phyloP scores from a whole-genome alignment of 176 grass and related monocot genomes.

The Puya raimondii region DNA sequence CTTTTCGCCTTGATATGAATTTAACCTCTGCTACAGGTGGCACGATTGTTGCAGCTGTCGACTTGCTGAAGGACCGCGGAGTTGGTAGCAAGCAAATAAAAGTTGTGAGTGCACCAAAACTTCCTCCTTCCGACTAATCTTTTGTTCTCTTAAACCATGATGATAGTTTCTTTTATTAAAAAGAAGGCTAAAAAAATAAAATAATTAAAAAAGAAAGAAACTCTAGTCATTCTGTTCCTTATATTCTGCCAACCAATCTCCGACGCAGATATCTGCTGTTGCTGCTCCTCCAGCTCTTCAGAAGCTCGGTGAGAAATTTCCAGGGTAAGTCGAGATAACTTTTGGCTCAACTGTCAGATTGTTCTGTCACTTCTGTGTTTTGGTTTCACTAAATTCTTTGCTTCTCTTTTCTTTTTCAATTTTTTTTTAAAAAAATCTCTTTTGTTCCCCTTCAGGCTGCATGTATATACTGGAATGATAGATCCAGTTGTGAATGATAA shows the following conservation, averaged over 20 bases:
- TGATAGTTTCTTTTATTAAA: too few species aligned
- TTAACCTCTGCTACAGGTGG: slow-evolving; percentile 59
- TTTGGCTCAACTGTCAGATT: not conserved
- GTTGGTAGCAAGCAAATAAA: slow-evolving; percentile 76
- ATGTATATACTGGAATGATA: slow-evolving; percentile 86
- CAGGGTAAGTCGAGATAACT: slow-evolving; percentile 42
- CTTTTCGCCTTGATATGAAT: not conserved
- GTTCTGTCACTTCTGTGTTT: not conserved
- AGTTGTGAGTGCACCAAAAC: slow-evolving; percentile 50
- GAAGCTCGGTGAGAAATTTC: slow-evolving; percentile 78
- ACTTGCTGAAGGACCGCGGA: slow-evolving; percentile 84
- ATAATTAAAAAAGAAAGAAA: too few species aligned
- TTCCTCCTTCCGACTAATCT: not conserved
- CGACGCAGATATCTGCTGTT: slow-evolving; percentile 75
- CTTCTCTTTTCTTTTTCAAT: not conserved
- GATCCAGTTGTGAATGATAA: slow-evolving; percentile 89
- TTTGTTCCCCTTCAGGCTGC: slow-evolving; percentile 35
- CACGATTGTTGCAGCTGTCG: slow-evolving; percentile 80
- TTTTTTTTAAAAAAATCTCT: too few species aligned
- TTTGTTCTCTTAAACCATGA: not conserved
- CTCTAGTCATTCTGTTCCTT: not conserved
- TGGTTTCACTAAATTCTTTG: not conserved
- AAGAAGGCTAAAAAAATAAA: too few species aligned
- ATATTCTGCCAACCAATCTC: not conserved
- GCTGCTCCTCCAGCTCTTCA: slow-evolving; percentile 83